phyloP scores from a whole-genome alignment of 2,329 filamentous ascomycete species.

The Ophiosphaerella korrae region DNA sequence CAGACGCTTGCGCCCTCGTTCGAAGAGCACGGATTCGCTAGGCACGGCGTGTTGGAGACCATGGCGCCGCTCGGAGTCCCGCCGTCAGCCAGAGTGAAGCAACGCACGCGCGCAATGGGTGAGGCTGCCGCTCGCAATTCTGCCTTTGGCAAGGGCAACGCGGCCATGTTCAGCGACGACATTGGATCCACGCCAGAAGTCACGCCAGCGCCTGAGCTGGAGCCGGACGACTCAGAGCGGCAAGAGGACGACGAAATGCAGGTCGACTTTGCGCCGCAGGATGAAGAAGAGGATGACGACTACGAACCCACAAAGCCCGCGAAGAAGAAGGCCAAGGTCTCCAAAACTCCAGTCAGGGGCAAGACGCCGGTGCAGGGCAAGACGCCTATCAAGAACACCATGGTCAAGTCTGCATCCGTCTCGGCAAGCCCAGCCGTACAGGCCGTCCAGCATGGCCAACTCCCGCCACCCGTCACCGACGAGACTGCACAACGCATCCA shows the following conservation, averaged over 20 bases:
- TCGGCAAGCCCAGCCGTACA: constrained; percentile 26
- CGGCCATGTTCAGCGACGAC: constrained; percentile 43
- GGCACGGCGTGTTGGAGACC: constrained; percentile 77
- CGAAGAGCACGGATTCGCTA: constrained; percentile 74
- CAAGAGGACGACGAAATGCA: constrained; percentile 45
- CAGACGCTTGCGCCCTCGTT: constrained; percentile 68
- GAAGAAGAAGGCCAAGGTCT: constrained; percentile 39
- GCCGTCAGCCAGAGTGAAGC: constrained; percentile 67
- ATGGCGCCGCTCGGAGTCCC: constrained; percentile 81
- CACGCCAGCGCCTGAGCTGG: constrained; percentile 47
- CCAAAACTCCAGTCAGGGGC: constrained; percentile 45
- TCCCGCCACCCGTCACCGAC: constrained; percentile 14
- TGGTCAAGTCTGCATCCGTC: constrained; percentile 20
- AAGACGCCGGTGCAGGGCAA: constrained; percentile 35
- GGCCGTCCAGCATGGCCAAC: constrained; percentile 18
- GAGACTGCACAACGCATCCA: constrained; percentile 32
- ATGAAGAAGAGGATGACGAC: constrained; percentile 56
- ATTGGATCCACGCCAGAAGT: constrained; percentile 54
- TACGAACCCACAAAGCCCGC: constrained; percentile 43
- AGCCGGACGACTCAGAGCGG: constrained; percentile 47
- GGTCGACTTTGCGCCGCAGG: constrained; percentile 34
- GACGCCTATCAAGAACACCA: constrained; percentile 36
- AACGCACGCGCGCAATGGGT: constrained; percentile 55
- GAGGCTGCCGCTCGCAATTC: constrained; percentile 45
- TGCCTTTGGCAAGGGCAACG: constrained; percentile 49